Base-by-base conservation (phyloP, 1,284 basidiomycete species). In the Acaromyces ingoldii region DNA sequence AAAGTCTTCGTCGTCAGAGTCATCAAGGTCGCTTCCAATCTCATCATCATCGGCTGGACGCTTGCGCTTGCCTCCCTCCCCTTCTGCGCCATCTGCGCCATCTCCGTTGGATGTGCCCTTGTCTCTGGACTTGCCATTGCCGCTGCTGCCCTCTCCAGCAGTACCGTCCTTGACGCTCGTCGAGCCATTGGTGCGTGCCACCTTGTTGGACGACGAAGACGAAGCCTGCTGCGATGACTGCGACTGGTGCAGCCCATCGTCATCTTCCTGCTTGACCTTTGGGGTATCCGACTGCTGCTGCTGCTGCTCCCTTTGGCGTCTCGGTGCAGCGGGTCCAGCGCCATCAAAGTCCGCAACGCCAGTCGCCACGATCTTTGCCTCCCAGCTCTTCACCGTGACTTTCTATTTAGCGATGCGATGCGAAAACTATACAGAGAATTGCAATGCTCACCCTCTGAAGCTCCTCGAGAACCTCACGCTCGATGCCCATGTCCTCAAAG, bases 401-500 rank as follows among this genome's bases (percentile, higher is more conserved):
- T 4, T 24, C 9, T 4, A 31, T 33, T 17, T 19, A 29, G 34
- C 25, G 31, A 25, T 40, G 31, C 10, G 60, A 42, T 36, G 40
- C 38, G 30, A 25, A 31, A 21, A 24, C 24, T 33, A 39, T 43
- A 3, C 24, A 50, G 19, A 47, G 49, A 39, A 51, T 50, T 1
- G 25, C n/a, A 31, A 57, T 60, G 82, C 88, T 81, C 79, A 92
- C 90, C 61, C 83, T 81, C 78, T 93, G 89, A 51, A 98, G 79
- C 54, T 89, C 86, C 65, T 85, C 85, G 49, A 97, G 80, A 50
- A 97, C 86, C 31, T 91, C 89, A 76, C 96, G 90, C 73, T 86
- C 82, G 62, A 98, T 88, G 51, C 92, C 93, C 76, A 89, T 92
- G 77, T 95, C 91, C 75, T 97, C 92, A 79, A 97, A 98, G 77